phyloP scores from a whole-genome alignment of 192 early-diverging fungal genomes.

The Entomortierella lignicola region DNA sequence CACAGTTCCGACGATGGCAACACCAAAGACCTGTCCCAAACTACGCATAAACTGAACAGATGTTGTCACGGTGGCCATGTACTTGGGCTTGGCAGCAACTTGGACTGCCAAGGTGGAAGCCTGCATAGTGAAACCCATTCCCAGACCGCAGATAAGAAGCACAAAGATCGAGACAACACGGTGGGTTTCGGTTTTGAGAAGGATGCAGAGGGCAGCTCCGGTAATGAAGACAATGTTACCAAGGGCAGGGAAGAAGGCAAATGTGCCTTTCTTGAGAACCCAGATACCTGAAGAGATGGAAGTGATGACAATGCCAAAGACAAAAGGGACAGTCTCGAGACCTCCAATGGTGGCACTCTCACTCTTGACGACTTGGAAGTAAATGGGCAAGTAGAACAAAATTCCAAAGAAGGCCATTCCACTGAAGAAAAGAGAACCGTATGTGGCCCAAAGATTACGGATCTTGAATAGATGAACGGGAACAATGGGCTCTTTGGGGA shows the following conservation, averaged over 20 bases:
- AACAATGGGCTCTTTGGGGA: slow-evolving; percentile 68
- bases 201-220: slow-evolving; percentile 66
- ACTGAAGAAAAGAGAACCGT: slow-evolving; percentile 60
- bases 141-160: slow-evolving; percentile 64
- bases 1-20: slow-evolving; percentile 58
- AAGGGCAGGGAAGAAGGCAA: slow-evolving; percentile 61
- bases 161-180: slow-evolving; percentile 64
- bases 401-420: slow-evolving; percentile 70
- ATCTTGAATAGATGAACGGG: slow-evolving; percentile 60
- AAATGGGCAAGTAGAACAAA: slow-evolving; percentile 74
- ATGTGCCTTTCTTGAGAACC: slow-evolving; percentile 64
- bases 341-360: slow-evolving; percentile 67
- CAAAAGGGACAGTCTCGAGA: slow-evolving; percentile 71
- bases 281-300: slow-evolving; percentile 65
- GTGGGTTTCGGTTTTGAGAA: slow-evolving; percentile 62
- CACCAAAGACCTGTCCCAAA: slow-evolving; percentile 69
- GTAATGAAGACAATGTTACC: slow-evolving; percentile 64
- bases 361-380: slow-evolving; percentile 70
- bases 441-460: slow-evolving; percentile 68
- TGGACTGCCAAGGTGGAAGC: slow-evolving; percentile 60
- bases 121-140: slow-evolving; percentile 70
- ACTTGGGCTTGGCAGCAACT: slow-evolving; percentile 51
- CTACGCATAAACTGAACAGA: slow-evolving; percentile 62
- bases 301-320: slow-evolving; percentile 63
- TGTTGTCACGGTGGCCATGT: slow-evolving; percentile 65